These are phyloP conservation scores for Deakozyma indianensis DNA, from an alignment of 805 yeast genomes.

Conservation along the genomic window DNA sequence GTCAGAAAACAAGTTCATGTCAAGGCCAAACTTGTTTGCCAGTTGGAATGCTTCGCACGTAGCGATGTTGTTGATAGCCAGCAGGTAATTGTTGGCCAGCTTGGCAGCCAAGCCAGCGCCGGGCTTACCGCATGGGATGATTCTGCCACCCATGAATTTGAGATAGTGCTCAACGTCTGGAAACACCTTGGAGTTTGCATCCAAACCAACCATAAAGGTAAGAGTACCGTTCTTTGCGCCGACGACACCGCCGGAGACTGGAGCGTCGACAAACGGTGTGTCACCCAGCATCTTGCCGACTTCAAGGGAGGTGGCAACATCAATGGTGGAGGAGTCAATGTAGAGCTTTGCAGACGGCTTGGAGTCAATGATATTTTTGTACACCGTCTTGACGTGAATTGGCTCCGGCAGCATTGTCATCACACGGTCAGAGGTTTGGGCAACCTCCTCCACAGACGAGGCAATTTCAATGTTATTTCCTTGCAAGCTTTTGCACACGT, in stretches of 20 bases:
- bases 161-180: conserved; percentile 20
- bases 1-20: conserved; percentile 32
- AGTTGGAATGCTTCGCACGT: conserved; percentile 41
- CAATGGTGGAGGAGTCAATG: conserved; percentile 39
- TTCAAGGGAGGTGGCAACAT: conserved; percentile 31
- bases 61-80: conserved; percentile 39
- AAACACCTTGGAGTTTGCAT: conserved; percentile 6
- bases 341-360: conserved; percentile 16
- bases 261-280: conserved; percentile 32
- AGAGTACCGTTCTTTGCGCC: conserved; percentile 39
- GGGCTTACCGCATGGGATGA: conserved; percentile 37
- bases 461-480: conserved; percentile 15
- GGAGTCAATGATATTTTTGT: conserved; percentile 23
- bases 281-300: conserved; percentile 23
- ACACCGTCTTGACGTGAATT: conserved; percentile 30
- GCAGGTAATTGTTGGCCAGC: conserved; percentile 36
- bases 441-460: conserved; percentile 13
- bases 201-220: conserved; percentile 36
- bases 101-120: conserved; percentile 43
- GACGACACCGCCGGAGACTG: conserved; percentile 41
- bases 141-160: conserved; percentile 31
- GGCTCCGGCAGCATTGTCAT: conserved; percentile 45
- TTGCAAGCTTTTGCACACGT: conserved; percentile 15
- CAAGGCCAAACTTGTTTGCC: conserved; percentile 34
- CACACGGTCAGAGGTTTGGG: conserved; percentile 18